Conservation (phyloP, 495 filamentous ascomycete species). For the Penicillium bovifimosum region DNA sequence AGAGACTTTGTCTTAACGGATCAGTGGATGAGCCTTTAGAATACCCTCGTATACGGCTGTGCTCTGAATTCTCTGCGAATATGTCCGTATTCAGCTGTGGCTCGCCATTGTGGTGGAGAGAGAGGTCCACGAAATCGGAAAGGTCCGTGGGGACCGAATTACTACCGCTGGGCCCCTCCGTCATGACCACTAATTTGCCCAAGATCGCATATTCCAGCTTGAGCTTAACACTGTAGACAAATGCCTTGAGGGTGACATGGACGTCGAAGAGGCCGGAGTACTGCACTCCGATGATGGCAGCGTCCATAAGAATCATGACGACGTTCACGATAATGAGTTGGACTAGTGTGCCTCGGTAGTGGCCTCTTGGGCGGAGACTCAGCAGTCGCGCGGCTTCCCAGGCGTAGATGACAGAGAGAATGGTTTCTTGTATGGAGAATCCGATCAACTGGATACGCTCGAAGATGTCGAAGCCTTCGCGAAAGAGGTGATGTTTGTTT, state of each 20-base stretch:
- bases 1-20: conserved; percentile 5
- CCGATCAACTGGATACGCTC: conserved; percentile 48
- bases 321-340: conserved; percentile 49
- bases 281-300: conserved; percentile 38
- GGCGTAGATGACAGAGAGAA: conserved; percentile 49
- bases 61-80: conserved; percentile 4
- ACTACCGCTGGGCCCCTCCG: conserved; percentile 18
- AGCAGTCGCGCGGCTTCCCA: conserved; percentile 39
- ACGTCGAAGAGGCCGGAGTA: conserved; percentile 41
- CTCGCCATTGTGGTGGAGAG: conserved; percentile 9
- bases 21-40: conserved; percentile 16
- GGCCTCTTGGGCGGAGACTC: conserved; percentile 26
- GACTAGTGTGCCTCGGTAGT: conserved; percentile 31
- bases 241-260: conserved; percentile 46
- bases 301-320: conserved; percentile 43
- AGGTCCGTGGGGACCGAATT: conserved; percentile 21
- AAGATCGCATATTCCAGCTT: conserved; percentile 51
- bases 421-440: conserved; percentile 48
- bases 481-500: conserved; percentile 18
- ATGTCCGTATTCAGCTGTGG: conserved; percentile 14
- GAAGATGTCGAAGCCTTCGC: conserved; percentile 34
- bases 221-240: conserved; percentile 53
- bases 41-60: conserved; percentile 1
- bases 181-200: conserved; percentile 37
- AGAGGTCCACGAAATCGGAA: conserved; percentile 28